Evolutionary conservation across 805 yeast genomes (phyloP), one percentile per base, ranked within the genome.

Genomic region (Wickerhamomyces chaumierensis): DNA sequence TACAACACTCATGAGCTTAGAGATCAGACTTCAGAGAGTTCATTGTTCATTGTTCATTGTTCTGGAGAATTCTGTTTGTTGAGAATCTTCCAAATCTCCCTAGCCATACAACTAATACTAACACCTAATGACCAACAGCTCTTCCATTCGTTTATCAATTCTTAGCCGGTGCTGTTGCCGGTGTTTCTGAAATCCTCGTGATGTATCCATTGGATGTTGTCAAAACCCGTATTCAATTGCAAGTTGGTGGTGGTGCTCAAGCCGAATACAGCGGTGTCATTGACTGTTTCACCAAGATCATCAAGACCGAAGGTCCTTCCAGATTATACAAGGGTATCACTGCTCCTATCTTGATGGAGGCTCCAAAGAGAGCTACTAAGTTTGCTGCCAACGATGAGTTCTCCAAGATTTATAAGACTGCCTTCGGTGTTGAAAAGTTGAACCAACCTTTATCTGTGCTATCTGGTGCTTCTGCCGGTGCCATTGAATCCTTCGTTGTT

Each of bases 401-500:
- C 81, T 90, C 95, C 38, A 81, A 81, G 60, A 61, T 87, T 49
- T 90, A 87, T 71, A 75, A 75, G 48, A 67, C 68, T 23, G 57
- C 65, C 17, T 86, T 88, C 58, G 94, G 85, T 38, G 69, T 82
- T 34, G 59, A 68, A 8, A 60, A 72, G 46, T 72, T 82, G 75
- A 83, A 68, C 45, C 97, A 90, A 64, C 76, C 82, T 8, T 66
- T 92, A 55, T 86, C 96, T 3, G 67, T 92, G 39, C 68, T 90
- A 49, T 84, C 96, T 33, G 99, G 99, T 65, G 96, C 97, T 29
- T 82, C 94, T 42, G 98, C 99, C 7, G 99, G 99, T 66, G 94
- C 96, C 31, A 80, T 88, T 35, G 99, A 92, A 61, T 76, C 96
- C 3, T 86, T 88, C 57, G 95, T 92, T 34, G 97, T 92, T 39